Conservation (phyloP, 1,284 basidiomycete species). For the Pseudozyma thailandica region DNA sequence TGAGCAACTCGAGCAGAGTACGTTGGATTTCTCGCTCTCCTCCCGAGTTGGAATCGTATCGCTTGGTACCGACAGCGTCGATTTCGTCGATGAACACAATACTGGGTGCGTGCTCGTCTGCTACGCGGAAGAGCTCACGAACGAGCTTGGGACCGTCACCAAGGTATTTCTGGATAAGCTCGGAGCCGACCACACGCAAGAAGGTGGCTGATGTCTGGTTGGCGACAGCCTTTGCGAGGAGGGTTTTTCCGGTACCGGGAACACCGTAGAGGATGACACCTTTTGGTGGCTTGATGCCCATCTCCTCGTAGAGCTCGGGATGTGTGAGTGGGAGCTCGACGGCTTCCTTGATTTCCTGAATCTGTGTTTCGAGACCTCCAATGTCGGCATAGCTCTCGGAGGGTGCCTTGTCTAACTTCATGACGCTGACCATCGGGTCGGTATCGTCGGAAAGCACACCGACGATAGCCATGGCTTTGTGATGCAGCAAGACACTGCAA, state of each 20-base stretch:
- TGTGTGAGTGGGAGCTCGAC: slow-evolving; percentile 98
- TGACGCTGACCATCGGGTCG: slow-evolving; percentile 97
- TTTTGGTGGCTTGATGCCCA: slow-evolving; percentile 99
- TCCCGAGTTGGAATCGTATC: slow-evolving; percentile 70
- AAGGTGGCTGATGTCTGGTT: slow-evolving; percentile 99
- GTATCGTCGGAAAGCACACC: slow-evolving; percentile 95
- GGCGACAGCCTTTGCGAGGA: slow-evolving; percentile 97
- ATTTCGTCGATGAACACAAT: slow-evolving; percentile 72
- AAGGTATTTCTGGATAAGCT: slow-evolving; percentile 98
- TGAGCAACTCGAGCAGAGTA: slow-evolving; percentile 70
- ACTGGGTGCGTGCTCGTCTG: slow-evolving; percentile 70
- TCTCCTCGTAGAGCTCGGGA: slow-evolving; percentile 98
- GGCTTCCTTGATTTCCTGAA: slow-evolving; percentile 99
- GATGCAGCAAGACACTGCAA: slow-evolving; percentile 92
- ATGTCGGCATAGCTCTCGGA: slow-evolving; percentile 99
- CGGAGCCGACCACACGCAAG: slow-evolving; percentile 95
- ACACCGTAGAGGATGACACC: slow-evolving; percentile 99
- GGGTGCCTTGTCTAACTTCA: slow-evolving; percentile 95
- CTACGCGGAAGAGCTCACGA: slow-evolving; percentile 70
- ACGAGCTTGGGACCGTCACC: slow-evolving; percentile 79
- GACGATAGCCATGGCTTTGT: slow-evolving; percentile 94
- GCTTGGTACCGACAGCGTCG: slow-evolving; percentile 70
- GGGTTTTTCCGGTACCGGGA: slow-evolving; percentile 97
- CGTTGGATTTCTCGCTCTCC: slow-evolving; percentile 70
- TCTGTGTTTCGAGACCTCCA: slow-evolving; percentile 94